Evolutionary conservation across 192 early-diverging fungal species (phyloP).

Genomic region (Entophlyctis helioformis): DNA sequence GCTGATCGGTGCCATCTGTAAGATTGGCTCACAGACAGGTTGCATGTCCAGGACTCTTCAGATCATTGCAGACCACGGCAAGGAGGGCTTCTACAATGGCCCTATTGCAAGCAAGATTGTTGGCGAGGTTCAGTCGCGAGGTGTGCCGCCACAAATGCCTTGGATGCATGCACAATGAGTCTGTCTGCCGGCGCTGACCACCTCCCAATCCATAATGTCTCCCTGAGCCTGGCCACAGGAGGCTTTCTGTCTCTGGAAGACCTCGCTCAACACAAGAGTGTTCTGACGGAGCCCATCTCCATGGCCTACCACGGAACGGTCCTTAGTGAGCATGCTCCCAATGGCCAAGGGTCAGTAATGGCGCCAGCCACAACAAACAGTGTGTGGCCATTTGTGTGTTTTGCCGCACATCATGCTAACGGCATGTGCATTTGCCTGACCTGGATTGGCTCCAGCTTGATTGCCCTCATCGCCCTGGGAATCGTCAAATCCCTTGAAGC

Average conservation of each 20-base stretch:
- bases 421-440: background rate
- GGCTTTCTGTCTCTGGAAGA: slow-evolving; percentile 58
- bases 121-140: too few relatives aligned
- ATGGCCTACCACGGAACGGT: slow-evolving; percentile 44
- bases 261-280: slow-evolving; percentile 36
- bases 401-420: too few relatives aligned
- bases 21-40: too few relatives aligned
- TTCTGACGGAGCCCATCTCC: slow-evolving; percentile 44
- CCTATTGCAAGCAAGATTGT: slow-evolving; percentile 55
- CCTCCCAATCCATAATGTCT: too few relatives aligned
- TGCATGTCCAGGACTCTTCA: slow-evolving; percentile 43
- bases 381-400: too few relatives aligned
- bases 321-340: slow-evolving; percentile 64
- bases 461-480: slow-evolving; percentile 57
- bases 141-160: too few relatives aligned
- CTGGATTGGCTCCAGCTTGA: slow-evolving; percentile 22
- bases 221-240: too few relatives aligned
- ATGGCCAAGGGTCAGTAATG: slow-evolving; percentile 41
- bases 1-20: too few relatives aligned
- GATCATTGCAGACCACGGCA: slow-evolving; percentile 44
- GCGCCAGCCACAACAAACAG: too few relatives aligned
- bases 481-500: slow-evolving; percentile 46
- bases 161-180: too few relatives aligned
- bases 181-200: too few relatives aligned
- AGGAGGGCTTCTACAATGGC: slow-evolving; percentile 58